Evolutionary conservation across 2,329 filamentous ascomycete species (phyloP).

Genomic region (Reticulascus tulasneorum): DNA sequence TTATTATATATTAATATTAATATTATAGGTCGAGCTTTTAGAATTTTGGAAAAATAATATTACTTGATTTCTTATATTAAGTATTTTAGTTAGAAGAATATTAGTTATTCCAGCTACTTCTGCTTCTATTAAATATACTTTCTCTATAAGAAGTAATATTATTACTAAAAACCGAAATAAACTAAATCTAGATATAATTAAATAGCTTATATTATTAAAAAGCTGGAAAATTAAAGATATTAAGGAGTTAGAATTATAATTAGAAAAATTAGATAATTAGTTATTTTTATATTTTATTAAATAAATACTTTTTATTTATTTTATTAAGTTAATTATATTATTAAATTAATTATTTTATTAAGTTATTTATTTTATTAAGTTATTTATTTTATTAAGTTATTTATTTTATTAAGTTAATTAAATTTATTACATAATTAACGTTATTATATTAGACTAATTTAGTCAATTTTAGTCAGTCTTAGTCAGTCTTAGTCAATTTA

Average conservation of each 20-base stretch:
- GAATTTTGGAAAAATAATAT: not conserved
- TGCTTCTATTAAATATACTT: not conserved
- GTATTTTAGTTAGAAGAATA: not conserved
- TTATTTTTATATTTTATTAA: too few relatives aligned
- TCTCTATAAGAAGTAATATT: not conserved
- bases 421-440: too few relatives aligned
- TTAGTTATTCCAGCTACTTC: not conserved
- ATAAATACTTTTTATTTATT: not conserved
- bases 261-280: too few relatives aligned
- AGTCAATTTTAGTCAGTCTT: too few relatives aligned
- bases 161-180: not conserved
- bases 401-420: not conserved
- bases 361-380: not conserved
- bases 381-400: not conserved
- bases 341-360: not conserved
- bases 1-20: not conserved
- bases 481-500: too few relatives aligned
- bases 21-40: not conserved
- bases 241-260: not conserved
- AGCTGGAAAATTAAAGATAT: not conserved
- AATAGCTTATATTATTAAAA: not conserved
- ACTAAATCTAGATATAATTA: not conserved
- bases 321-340: not conserved
- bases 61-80: not conserved
- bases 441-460: too few relatives aligned